A percentile compares a stretch with the other conserved stretches of the same genome.
These are phyloP conservation scores for Colletotrichum theobromicola DNA, from an alignment of 2,329 filamentous ascomycete genomes.

Conservation along the genomic window DNA sequence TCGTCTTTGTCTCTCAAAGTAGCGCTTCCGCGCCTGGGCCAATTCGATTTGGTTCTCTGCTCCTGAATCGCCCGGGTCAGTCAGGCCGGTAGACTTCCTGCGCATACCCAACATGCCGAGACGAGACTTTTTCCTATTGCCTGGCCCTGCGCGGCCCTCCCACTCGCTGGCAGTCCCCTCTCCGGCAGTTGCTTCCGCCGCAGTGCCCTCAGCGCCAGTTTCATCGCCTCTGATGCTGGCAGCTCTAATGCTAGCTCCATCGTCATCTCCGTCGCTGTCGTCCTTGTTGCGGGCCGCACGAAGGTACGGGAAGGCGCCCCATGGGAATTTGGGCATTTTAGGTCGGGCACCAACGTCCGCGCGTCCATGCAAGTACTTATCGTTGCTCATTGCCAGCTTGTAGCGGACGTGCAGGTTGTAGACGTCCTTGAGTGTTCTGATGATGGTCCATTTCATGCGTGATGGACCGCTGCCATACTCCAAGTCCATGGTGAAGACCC, in stretches of 20 bases:
- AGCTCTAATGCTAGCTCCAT: conserved; percentile 22
- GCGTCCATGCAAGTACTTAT: conserved; percentile 77
- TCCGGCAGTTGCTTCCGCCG: conserved; percentile 57
- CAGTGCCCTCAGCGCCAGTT: conserved; percentile 50
- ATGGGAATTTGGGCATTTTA: conserved; percentile 89
- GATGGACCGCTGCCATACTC: conserved; percentile 97
- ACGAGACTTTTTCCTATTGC: conserved; percentile 53
- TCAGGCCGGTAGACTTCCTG: conserved; percentile 56
- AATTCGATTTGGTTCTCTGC: conserved; percentile 43
- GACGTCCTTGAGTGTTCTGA: conserved; percentile 87
- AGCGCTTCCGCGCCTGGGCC: conserved; percentile 56
- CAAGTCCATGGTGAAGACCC: conserved; percentile 87
- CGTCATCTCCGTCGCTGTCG: conserved; percentile 78
- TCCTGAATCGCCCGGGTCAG: conserved; percentile 50
- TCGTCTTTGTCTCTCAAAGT: conserved; percentile 82
- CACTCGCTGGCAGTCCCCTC: conserved; percentile 45
- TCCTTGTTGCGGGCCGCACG: conserved; percentile 80
- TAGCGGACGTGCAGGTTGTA: conserved; percentile 93
- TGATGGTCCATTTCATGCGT: conserved; percentile 95
- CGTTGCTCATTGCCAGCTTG: conserved; percentile 83
- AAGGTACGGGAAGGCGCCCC: conserved; percentile 87
- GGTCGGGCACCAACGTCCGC: conserved; percentile 70
- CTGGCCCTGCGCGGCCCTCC: conserved; percentile 23
- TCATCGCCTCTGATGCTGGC: conserved; percentile 43
- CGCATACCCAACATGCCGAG: conserved; percentile 58